These are phyloP conservation scores for Colletotrichum echinochloae DNA, from an alignment of 2,329 filamentous ascomycete species.

Conservation along the genomic window DNA sequence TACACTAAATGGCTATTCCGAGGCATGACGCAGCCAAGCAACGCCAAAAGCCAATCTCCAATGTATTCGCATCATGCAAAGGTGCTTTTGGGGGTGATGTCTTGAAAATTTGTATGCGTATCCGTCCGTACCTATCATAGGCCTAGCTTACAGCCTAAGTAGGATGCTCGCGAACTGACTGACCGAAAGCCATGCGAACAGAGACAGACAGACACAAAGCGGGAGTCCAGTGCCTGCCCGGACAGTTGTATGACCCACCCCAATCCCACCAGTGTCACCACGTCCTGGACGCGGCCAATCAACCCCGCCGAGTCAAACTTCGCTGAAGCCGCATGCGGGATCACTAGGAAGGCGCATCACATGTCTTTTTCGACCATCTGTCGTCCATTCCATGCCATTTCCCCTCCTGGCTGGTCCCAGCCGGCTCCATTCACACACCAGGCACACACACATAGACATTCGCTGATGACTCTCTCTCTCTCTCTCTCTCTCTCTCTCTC, in stretches of 20 bases:
- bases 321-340: constrained; percentile 35
- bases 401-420: constrained; percentile 17
- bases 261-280: constrained; percentile 3
- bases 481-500: constrained; percentile 1
- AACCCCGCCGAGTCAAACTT: constrained; percentile 30
- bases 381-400: constrained; percentile 23
- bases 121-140: not conserved
- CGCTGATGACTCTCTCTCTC: constrained; percentile 7
- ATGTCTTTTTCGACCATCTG: constrained; percentile 31
- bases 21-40: constrained; percentile 3
- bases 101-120: constrained; percentile 20
- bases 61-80: not conserved
- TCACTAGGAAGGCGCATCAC: constrained; percentile 31
- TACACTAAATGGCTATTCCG: no score
- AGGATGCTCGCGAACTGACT: not conserved
- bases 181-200: not conserved
- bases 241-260: not conserved
- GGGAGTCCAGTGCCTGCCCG: not conserved
- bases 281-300: constrained; percentile 32
- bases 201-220: not conserved
- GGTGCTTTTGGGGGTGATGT: not conserved
- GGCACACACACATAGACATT: constrained; percentile 11
- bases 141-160: not conserved
- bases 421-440: constrained; percentile 17
- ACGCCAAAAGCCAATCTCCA: not conserved